These are phyloP conservation scores for Claviceps sp. DNA, from an alignment of 2,329 filamentous ascomycete species.

Conservation along the genomic window DNA sequence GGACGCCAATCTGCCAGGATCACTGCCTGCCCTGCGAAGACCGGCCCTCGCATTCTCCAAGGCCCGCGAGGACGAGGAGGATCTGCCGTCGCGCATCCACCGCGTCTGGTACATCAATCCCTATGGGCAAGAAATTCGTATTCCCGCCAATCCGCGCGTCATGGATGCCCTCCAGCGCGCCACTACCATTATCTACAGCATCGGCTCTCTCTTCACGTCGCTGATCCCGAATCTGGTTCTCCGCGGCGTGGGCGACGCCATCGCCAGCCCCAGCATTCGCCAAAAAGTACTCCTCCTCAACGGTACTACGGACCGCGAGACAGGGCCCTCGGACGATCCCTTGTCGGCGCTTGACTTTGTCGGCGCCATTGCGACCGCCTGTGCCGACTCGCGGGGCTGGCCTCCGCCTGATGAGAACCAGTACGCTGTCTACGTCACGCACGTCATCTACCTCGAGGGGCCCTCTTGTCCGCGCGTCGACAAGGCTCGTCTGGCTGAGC, in stretches of 20 bases:
- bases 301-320: constrained; percentile 73
- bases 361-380: constrained; percentile 61
- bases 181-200: constrained; percentile 71
- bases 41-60: constrained; percentile 79
- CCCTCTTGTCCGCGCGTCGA: constrained; percentile 58
- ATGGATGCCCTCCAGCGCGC: constrained; percentile 51
- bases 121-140: constrained; percentile 90
- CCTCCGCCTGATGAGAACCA: constrained; percentile 26
- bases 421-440: constrained; percentile 62
- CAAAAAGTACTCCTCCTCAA: constrained; percentile 80
- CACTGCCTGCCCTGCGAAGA: constrained; percentile 63
- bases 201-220: constrained; percentile 87
- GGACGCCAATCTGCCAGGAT: constrained; percentile 71
- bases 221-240: constrained; percentile 74
- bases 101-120: constrained; percentile 96
- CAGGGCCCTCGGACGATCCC: constrained; percentile 50
- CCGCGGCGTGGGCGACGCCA: constrained; percentile 53
- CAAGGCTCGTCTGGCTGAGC: constrained; percentile 40
- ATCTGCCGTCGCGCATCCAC: constrained; percentile 63
- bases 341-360: constrained; percentile 75
- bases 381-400: constrained; percentile 49
- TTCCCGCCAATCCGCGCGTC: constrained; percentile 70
- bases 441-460: constrained; percentile 68
- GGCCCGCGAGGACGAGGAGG: constrained; percentile 45
- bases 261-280: constrained; percentile 28